Evolutionary conservation across 768 basidiomycete genomes (phyloP).

Genomic region (Leccinum disarticulatum): DNA sequence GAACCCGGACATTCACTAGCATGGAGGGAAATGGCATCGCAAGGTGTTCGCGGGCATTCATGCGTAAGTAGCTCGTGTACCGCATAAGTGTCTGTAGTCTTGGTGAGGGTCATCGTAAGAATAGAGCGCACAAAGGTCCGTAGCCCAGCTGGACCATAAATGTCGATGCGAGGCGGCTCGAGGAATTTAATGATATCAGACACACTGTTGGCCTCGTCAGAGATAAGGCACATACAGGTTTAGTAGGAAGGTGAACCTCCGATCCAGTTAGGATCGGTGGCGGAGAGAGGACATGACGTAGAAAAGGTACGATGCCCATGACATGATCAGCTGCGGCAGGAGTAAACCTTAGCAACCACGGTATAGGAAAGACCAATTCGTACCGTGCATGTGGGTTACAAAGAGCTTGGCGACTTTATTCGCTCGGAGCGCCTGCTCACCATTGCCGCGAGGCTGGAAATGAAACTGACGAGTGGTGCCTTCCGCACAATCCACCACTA

Average conservation of each 20-base stretch:
- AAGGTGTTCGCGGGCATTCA: constrained; percentile 54
- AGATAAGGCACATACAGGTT: constrained; percentile 9
- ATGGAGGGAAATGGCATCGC: constrained; percentile 50
- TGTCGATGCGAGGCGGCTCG: constrained; percentile 54
- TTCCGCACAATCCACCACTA: constrained; percentile 85
- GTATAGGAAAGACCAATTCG: not conserved
- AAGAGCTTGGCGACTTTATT: constrained; percentile 66
- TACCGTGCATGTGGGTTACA: constrained; percentile 84
- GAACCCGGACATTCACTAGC: constrained; percentile 61
- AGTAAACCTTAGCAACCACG: not conserved
- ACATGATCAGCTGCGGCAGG: constrained; percentile 60
- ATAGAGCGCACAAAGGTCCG: constrained; percentile 72
- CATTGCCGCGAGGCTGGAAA: constrained; percentile 44
- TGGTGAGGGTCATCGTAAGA: constrained; percentile 65
- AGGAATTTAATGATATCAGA: not conserved
- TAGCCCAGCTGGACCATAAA: constrained; percentile 80
- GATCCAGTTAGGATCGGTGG: constrained; percentile 28
- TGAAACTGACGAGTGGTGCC: constrained; percentile 73
- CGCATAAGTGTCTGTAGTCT: constrained; percentile 59
- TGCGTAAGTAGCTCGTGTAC: constrained; percentile 75
- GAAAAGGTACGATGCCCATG: constrained; percentile 69
- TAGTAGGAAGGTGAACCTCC: constrained; percentile 10
- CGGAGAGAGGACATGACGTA: constrained; percentile 57
- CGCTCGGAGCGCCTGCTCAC: constrained; percentile 37
- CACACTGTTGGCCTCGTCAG: not conserved